Base-by-base conservation (phyloP, 306 rosid genomes). In the Argentina anserina region DNA sequence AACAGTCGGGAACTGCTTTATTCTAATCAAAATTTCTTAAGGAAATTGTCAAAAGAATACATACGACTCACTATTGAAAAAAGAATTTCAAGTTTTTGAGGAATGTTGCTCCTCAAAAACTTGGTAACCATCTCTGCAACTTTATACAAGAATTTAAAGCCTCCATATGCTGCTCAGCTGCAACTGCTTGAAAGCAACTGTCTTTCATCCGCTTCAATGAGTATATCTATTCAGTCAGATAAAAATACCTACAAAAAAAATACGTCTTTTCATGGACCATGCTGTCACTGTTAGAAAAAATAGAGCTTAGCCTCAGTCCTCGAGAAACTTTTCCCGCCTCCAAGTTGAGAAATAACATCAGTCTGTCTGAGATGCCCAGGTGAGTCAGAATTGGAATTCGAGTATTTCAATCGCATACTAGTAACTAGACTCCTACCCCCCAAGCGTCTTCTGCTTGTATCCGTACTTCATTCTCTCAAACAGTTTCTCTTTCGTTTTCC, bases 371-470 rank as follows among this genome's bases (percentile, higher is more conserved):
- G 8, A 26, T 33, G 21, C 65, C 75, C 70, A 40, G 47, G 72
- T 61, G 62, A 71, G 65, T 65, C 8, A 9, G 33, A 62, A 53
- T n/a, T 65, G 47, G 70, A 70, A 75, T 61, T 66, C 9, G 72
- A 66, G 75, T 33, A 41, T 34, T 53, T 52, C 25, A 70, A 21
- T 29, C 59, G 26, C 63, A 56, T 68, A 50, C 31, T 66, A 36
- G 60, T n/a, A n/a, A 70, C 87, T 72, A n/a, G n/a, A n/a, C n/a
- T 81, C 66, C 79, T 81, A 90, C 81, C 88, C 70, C 84, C 92
- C 97, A 65, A 94, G 97, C 64, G 97, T 68, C 84, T 85, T 89
- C 83, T 94, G 97, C 83, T 67, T 88, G 87, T 94, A 91, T 69
- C 99, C 99, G 45, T 78, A 17, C 80, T 82, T 88, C 92, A 89